phyloP scores from a whole-genome alignment of 1,139 yeast genomes.

The Yamadazyma sp. region DNA sequence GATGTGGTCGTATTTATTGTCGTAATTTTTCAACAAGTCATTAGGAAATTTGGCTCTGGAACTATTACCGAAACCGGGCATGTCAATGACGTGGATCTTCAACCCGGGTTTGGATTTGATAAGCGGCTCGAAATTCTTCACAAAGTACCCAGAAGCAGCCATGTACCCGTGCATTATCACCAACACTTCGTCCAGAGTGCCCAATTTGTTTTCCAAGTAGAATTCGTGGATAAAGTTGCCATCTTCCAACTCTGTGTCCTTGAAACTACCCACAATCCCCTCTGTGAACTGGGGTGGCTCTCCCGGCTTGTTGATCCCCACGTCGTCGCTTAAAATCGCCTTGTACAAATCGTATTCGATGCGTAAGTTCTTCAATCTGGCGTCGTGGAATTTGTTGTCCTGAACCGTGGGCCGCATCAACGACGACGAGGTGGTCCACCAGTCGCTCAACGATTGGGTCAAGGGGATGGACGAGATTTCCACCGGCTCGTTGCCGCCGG shows the following conservation, averaged over 20 bases:
- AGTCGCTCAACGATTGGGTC: constrained; percentile 32
- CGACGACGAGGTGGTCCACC: constrained; percentile 38
- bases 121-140: constrained; percentile 38
- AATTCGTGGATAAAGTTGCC: constrained; percentile 39
- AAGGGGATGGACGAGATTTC: constrained; percentile 19
- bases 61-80: constrained; percentile 49
- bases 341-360: constrained; percentile 38
- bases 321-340: constrained; percentile 34
- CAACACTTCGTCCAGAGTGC: constrained; percentile 18
- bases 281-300: constrained; percentile 8
- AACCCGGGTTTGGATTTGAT: constrained; percentile 34
- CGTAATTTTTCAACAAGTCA: constrained; percentile 25
- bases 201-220: constrained; percentile 28
- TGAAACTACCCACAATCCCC: constrained; percentile 22
- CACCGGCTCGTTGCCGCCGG: background rate
- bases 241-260: constrained; percentile 33
- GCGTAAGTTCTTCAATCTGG: constrained; percentile 25
- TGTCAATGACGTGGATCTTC: constrained; percentile 35
- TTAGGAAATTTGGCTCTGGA: constrained; percentile 41
- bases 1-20: constrained; percentile 23
- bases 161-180: constrained; percentile 47
- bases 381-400: constrained; percentile 16
- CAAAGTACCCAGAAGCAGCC: constrained; percentile 48
- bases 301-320: constrained; percentile 23
- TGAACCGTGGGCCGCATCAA: constrained; percentile 22